phyloP scores from a whole-genome alignment of 2,329 filamentous ascomycete genomes.

The Scedosporium aurantiacum region DNA sequence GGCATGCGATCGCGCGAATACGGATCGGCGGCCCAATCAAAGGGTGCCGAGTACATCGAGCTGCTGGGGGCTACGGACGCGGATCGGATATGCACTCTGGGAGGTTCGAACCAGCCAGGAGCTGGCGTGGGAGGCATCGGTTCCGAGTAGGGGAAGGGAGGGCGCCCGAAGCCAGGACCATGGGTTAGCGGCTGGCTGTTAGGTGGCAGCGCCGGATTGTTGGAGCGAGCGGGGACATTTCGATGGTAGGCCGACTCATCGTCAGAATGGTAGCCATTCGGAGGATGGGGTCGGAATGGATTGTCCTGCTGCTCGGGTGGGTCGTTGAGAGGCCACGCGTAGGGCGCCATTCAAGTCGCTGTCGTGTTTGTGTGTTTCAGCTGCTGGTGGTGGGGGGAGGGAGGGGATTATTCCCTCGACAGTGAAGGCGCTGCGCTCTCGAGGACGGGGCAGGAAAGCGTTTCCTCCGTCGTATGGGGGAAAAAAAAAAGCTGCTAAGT shows the following conservation, averaged over 20 bases:
- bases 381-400: not conserved
- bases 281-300: slow-evolving; percentile 5
- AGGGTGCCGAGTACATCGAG: slow-evolving; percentile 5
- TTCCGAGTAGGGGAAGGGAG: not conserved
- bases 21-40: slow-evolving; percentile 3
- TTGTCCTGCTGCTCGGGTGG: not conserved
- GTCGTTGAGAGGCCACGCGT: slow-evolving; percentile 2
- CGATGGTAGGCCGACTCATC: slow-evolving; percentile 2
- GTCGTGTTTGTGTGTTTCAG: not conserved
- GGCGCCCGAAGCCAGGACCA: not conserved
- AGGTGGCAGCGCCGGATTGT: not conserved
- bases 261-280: slow-evolving; percentile 2
- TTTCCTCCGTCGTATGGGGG: not conserved
- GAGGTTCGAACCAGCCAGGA: slow-evolving; percentile 4
- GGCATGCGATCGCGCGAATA: not conserved
- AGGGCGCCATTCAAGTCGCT: slow-evolving; percentile 1
- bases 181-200: not conserved
- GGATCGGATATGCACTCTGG: slow-evolving; percentile 5
- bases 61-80: slow-evolving; percentile 4
- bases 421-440: not conserved
- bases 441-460: not conserved
- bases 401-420: not conserved
- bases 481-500: not conserved
- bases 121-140: not conserved
- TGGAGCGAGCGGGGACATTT: not conserved